These are phyloP conservation scores for Teunomyces stri DNA, from an alignment of 805 yeast species.

Conservation along the genomic window DNA sequence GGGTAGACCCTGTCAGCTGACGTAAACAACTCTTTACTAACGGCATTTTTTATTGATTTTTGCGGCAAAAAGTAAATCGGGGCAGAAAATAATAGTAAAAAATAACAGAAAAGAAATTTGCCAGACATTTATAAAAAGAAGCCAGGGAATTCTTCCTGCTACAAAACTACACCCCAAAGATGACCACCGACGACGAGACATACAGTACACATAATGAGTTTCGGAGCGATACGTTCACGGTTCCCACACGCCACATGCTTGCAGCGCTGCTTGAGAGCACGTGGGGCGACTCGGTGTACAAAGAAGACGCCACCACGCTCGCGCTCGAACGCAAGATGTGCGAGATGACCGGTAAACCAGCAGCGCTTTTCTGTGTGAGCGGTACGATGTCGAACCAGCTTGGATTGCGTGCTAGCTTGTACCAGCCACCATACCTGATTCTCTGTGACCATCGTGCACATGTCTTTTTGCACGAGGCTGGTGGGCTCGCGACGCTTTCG, in stretches of 20 bases:
- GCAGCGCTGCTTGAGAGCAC: conserved; percentile 39
- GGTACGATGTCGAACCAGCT: conserved; percentile 92
- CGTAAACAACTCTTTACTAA: neutral
- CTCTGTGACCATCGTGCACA: conserved; percentile 87
- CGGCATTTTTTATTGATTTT: neutral
- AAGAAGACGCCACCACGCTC: conserved; percentile 72
- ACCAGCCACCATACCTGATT: conserved; percentile 80
- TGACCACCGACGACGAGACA: conserved; percentile 13
- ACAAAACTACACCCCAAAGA: too few species aligned
- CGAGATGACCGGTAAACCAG: conserved; percentile 70
- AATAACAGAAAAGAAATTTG: neutral
- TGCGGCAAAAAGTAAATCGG: neutral
- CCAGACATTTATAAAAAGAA: neutral
- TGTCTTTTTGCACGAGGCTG: conserved; percentile 82
- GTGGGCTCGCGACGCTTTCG: conserved; percentile 83
- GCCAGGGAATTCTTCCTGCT: too few species aligned
- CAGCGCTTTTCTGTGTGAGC: conserved; percentile 79
- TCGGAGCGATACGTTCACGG: conserved; percentile 82
- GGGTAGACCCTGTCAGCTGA: neutral
- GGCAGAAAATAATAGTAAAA: neutral
- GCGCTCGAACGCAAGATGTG: conserved; percentile 65
- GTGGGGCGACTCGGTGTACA: conserved; percentile 85
- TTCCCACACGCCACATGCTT: conserved; percentile 70
- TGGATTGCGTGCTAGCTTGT: conserved; percentile 70
- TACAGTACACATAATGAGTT: conserved; percentile 38